Conservation (phyloP, 1,284 basidiomycete genomes). For the Pseudozyma sp. region DNA sequence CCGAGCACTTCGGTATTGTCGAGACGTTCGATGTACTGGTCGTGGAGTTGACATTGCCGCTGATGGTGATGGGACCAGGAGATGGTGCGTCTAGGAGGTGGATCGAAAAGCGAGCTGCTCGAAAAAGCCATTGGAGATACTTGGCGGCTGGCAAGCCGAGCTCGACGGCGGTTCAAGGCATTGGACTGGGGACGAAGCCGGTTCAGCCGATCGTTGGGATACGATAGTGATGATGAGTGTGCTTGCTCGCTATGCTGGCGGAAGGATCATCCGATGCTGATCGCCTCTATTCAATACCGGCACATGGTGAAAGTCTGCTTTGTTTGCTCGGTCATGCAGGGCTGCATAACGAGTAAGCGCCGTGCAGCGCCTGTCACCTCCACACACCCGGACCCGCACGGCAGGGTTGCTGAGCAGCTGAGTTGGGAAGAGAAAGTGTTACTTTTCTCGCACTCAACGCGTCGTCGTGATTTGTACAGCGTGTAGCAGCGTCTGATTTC, state of each 20-base stretch:
- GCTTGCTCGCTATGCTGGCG: not conserved
- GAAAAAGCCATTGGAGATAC: constrained; percentile 11
- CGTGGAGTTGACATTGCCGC: constrained; percentile 23
- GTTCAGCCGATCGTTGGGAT: not conserved
- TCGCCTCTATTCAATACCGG: not conserved
- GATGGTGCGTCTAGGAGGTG: constrained; percentile 13
- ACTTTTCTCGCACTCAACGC: constrained; percentile 17
- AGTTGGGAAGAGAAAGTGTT: constrained; percentile 1
- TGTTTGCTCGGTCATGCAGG: constrained; percentile 2
- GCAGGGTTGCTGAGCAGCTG: constrained; percentile 1
- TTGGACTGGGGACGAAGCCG: not conserved
- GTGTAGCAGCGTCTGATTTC: not conserved
- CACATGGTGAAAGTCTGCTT: too few relatives aligned
- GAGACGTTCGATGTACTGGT: constrained; percentile 31
- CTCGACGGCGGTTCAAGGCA: not conserved
- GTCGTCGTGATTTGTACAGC: not conserved
- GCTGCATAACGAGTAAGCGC: not conserved
- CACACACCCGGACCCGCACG: constrained; percentile 5
- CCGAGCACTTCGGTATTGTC: constrained; percentile 42
- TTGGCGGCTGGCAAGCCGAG: constrained; percentile 2
- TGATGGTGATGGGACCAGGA: constrained; percentile 19
- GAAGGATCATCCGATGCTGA: not conserved
- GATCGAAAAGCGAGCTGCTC: constrained; percentile 4
- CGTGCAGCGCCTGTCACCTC: constrained; percentile 5
- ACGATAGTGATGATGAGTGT: too few relatives aligned